A percentile compares a stretch with the other conserved stretches of the same genome.
These are phyloP conservation scores for Candida cerambycidarum DNA, from an alignment of 805 yeast genomes.

Conservation along the genomic window DNA sequence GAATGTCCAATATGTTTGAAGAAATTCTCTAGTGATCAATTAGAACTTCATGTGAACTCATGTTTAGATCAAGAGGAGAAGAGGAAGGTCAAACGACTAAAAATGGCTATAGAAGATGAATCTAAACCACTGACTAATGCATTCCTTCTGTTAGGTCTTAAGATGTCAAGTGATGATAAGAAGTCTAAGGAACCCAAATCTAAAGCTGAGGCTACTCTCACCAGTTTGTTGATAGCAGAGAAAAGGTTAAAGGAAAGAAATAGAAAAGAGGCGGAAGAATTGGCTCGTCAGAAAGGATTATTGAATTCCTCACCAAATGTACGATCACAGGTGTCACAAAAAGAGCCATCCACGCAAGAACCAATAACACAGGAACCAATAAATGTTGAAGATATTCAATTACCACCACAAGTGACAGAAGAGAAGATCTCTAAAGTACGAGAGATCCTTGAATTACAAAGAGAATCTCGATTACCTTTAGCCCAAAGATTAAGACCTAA, in stretches of 20 bases:
- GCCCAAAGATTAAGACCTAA: slow-evolving; percentile 44
- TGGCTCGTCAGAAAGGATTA: slow-evolving; percentile 3
- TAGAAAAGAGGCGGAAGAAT: slow-evolving; percentile 10
- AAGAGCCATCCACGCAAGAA: background rate
- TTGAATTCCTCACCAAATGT: background rate
- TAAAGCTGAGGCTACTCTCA: slow-evolving; percentile 32
- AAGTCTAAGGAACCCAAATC: slow-evolving; percentile 15
- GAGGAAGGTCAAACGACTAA: slow-evolving; percentile 1
- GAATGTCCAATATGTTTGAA: slow-evolving; percentile 40
- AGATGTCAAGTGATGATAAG: slow-evolving; percentile 21
- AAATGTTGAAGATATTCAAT: background rate
- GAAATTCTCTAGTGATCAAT: slow-evolving; percentile 20
- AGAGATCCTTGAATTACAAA: slow-evolving; percentile 15
- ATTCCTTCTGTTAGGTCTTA: slow-evolving; percentile 36
- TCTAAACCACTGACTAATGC: slow-evolving; percentile 20
- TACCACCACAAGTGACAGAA: slow-evolving; percentile 9
- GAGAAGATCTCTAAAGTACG: slow-evolving; percentile 8
- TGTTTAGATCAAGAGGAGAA: slow-evolving; percentile 36
- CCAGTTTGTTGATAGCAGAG: slow-evolving; percentile 36
- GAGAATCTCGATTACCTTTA: slow-evolving; percentile 29
- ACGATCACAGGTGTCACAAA: background rate
- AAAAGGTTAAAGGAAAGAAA: slow-evolving; percentile 21
- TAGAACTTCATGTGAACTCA: slow-evolving; percentile 41
- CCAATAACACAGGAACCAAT: background rate
- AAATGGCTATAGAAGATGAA: slow-evolving; percentile 1